Conservation (phyloP, 208 protist genomes). For the Acanthamoeba divionensis region DNA sequence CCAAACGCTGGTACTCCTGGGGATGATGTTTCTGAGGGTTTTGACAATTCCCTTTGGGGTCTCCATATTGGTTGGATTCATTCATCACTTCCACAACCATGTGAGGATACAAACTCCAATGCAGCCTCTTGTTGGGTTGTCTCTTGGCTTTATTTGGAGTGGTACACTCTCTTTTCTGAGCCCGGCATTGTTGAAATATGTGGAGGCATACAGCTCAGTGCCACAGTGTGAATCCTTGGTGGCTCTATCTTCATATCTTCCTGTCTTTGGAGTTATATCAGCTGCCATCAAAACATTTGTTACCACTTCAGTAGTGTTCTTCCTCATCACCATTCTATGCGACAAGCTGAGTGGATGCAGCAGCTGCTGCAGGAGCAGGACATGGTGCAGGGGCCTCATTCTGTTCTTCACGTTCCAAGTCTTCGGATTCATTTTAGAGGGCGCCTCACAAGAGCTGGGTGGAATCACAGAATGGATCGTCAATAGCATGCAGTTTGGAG, state of each 20-base stretch:
- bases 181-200: background rate
- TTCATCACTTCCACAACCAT: background rate
- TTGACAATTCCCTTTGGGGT: background rate
- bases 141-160: background rate
- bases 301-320: background rate
- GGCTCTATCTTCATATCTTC: background rate
- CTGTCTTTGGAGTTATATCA: background rate
- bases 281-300: background rate
- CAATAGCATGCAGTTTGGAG: too few relatives aligned
- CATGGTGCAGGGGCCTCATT: too few relatives aligned
- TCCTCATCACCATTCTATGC: background rate
- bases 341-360: background rate
- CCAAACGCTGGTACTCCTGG: background rate
- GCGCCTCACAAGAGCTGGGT: too few relatives aligned
- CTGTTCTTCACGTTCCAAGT: background rate
- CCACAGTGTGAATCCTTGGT: background rate
- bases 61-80: background rate
- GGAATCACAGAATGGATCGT: too few relatives aligned
- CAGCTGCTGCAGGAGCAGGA: background rate
- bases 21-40: background rate
- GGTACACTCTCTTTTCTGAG: background rate
- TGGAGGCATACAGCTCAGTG: background rate
- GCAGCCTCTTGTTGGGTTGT: background rate
- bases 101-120: background rate
- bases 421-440: background rate